phyloP scores from a whole-genome alignment of 2,329 filamentous ascomycete species.

The Penicillium sp. region DNA sequence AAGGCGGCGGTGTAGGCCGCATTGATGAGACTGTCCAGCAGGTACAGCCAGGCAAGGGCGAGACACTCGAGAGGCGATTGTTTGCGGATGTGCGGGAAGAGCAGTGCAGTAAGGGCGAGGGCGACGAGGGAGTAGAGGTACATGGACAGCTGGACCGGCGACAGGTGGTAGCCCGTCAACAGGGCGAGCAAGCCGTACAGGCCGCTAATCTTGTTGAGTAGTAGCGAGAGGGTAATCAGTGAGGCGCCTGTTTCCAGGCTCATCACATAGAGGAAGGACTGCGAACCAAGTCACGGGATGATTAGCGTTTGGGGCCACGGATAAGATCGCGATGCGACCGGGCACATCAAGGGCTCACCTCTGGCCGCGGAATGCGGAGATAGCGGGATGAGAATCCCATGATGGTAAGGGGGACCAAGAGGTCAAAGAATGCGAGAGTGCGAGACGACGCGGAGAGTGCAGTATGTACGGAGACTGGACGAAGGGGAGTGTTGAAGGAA shows the following conservation, averaged over 20 bases:
- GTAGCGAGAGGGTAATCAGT: constrained; percentile 76
- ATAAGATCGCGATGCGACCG: constrained; percentile 8
- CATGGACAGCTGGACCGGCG: constrained; percentile 81
- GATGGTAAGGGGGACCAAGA: constrained; percentile 11
- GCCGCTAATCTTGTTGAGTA: constrained; percentile 91
- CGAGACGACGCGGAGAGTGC: constrained; percentile 2
- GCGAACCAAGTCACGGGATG: constrained; percentile 23
- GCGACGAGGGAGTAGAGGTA: constrained; percentile 83
- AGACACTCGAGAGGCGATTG: constrained; percentile 79
- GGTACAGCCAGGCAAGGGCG: constrained; percentile 80
- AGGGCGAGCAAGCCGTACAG: constrained; percentile 88
- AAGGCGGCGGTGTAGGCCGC: constrained; percentile 80
- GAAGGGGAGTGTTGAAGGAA: constrained; percentile 14
- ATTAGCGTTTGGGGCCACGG: constrained; percentile 18
- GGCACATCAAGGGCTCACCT: constrained; percentile 33
- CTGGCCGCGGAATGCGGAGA: constrained; percentile 53
- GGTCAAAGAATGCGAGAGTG: constrained; percentile 3
- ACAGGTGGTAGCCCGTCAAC: constrained; percentile 81
- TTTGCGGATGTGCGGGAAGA: constrained; percentile 77
- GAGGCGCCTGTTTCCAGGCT: constrained; percentile 84
- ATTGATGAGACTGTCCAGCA: constrained; percentile 80
- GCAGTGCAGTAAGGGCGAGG: constrained; percentile 67
- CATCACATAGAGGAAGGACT: constrained; percentile 86
- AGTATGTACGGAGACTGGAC: constrained; percentile 1
- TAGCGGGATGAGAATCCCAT: constrained; percentile 47